phyloP scores from a whole-genome alignment of 2,329 filamentous ascomycete species.

The Torrubiellomyces zombiae region DNA sequence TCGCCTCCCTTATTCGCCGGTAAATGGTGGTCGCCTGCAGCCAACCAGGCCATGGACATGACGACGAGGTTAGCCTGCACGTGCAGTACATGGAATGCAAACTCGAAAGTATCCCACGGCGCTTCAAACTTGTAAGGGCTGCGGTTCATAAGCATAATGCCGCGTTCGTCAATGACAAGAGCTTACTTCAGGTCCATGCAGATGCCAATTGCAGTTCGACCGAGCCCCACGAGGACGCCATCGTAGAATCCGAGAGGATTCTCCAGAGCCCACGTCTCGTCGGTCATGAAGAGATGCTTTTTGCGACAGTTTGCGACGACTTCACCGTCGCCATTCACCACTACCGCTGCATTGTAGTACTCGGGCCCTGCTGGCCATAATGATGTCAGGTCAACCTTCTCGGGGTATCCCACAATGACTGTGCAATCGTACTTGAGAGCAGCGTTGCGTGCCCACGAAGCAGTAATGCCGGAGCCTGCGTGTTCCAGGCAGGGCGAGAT shows the following conservation, averaged over 20 bases:
- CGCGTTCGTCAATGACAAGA: background rate
- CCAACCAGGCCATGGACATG: slow-evolving; percentile 66
- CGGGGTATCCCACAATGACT: slow-evolving; percentile 60
- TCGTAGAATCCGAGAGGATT: slow-evolving; percentile 32
- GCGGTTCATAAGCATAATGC: background rate
- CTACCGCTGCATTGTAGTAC: slow-evolving; percentile 37
- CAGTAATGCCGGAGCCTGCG: slow-evolving; percentile 46
- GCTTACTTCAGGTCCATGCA: slow-evolving; percentile 48
- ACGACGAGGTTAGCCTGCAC: slow-evolving; percentile 45
- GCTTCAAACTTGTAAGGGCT: slow-evolving; percentile 22
- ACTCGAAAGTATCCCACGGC: slow-evolving; percentile 23
- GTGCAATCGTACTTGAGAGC: slow-evolving; percentile 50
- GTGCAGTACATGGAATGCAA: slow-evolving; percentile 39
- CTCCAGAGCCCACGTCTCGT: slow-evolving; percentile 45
- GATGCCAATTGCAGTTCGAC: slow-evolving; percentile 39
- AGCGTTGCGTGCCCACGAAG: slow-evolving; percentile 52
- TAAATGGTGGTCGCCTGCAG: slow-evolving; percentile 29
- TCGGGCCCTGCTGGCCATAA: slow-evolving; percentile 35
- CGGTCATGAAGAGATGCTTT: slow-evolving; percentile 38
- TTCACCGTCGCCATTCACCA: slow-evolving; percentile 42
- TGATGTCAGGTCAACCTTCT: slow-evolving; percentile 36
- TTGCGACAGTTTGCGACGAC: slow-evolving; percentile 45
- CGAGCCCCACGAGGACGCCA: slow-evolving; percentile 27
- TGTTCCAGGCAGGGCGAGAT: slow-evolving; percentile 55
- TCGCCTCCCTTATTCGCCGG: slow-evolving; percentile 33